phyloP scores from a whole-genome alignment of 2,329 filamentous ascomycete species.

The Ceratocystis diversiconidia region DNA sequence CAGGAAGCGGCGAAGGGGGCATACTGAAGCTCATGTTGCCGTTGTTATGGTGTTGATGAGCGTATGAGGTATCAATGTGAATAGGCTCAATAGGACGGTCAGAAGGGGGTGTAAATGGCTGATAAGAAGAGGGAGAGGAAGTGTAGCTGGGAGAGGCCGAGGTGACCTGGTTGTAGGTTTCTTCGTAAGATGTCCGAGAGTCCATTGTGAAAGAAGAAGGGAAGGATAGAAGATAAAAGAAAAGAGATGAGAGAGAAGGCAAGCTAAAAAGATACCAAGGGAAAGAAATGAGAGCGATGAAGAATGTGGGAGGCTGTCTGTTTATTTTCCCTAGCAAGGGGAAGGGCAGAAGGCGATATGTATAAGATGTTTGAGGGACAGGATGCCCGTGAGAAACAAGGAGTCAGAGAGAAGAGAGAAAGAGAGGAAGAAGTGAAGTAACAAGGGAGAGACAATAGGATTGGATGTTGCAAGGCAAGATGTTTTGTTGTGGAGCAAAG shows the following conservation, averaged over 20 bases:
- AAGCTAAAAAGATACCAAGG: slow-evolving; percentile 6
- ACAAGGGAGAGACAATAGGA: background rate
- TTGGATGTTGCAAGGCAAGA: background rate
- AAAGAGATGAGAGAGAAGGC: background rate
- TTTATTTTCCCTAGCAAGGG: slow-evolving; percentile 8
- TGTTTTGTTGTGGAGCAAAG: background rate
- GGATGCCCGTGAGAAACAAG: background rate
- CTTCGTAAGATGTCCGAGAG: slow-evolving; percentile 29
- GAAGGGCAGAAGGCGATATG: slow-evolving; percentile 6
- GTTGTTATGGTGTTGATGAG: background rate
- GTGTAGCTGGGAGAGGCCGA: slow-evolving; percentile 29
- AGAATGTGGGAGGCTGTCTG: slow-evolving; percentile 10
- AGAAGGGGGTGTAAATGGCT: slow-evolving; percentile 33
- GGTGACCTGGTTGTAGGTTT: slow-evolving; percentile 25
- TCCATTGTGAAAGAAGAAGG: slow-evolving; percentile 27
- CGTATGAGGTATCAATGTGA: slow-evolving; percentile 11
- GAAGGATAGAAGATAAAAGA: slow-evolving; percentile 15
- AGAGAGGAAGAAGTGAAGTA: background rate
- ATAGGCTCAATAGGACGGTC: slow-evolving; percentile 23
- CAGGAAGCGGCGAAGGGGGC: slow-evolving; percentile 11
- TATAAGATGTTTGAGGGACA: slow-evolving; percentile 9
- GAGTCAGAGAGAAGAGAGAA: slow-evolving; percentile 4
- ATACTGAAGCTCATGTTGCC: slow-evolving; percentile 14
- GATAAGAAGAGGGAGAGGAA: slow-evolving; percentile 29
- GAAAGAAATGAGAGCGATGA: slow-evolving; percentile 8